phyloP scores from a whole-genome alignment of 2,329 filamentous ascomycete genomes.

The Beauveria sp. region DNA sequence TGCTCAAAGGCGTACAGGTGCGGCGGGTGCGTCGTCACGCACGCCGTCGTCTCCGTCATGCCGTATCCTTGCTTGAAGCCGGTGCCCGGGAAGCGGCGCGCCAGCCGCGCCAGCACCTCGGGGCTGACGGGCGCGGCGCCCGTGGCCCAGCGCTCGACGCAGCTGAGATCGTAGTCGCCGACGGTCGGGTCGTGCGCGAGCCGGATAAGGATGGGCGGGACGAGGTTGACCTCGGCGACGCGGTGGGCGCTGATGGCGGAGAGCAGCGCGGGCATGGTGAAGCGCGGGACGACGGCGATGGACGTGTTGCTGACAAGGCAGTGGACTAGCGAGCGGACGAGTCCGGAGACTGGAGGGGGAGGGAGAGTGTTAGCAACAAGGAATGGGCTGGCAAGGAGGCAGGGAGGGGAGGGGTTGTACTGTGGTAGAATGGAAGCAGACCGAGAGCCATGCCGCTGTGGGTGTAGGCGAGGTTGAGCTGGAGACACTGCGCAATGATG shows the following conservation, averaged over 20 bases:
- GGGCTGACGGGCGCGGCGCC: constrained; percentile 16
- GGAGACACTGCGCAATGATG: constrained; percentile 16
- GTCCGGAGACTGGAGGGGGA: not conserved
- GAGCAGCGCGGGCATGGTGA: constrained; percentile 18
- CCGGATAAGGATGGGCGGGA: constrained; percentile 19
- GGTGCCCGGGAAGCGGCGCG: constrained; percentile 12
- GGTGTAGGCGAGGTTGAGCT: constrained; percentile 12
- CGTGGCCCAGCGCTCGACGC: constrained; percentile 11
- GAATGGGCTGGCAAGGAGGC: no score
- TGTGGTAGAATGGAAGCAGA: constrained; percentile 21
- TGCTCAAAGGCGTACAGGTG: constrained; percentile 45
- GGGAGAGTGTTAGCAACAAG: not conserved
- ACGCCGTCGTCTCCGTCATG: constrained; percentile 74
- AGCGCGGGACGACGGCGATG: constrained; percentile 18
- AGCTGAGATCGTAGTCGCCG: constrained; percentile 12
- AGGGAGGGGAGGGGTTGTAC: not conserved
- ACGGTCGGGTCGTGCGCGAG: constrained; percentile 17
- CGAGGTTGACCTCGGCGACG: constrained; percentile 19
- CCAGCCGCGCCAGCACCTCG: constrained; percentile 11
- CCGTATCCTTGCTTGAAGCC: constrained; percentile 52
- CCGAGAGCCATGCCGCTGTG: constrained; percentile 14
- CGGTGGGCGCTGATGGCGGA: constrained; percentile 15
- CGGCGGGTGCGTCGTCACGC: constrained; percentile 69
- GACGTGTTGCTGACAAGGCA: constrained; percentile 16
- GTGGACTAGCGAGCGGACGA: not conserved